These are phyloP conservation scores for Dichotomopilus funicola DNA, from an alignment of 2,329 filamentous ascomycete genomes.

Conservation along the genomic window DNA sequence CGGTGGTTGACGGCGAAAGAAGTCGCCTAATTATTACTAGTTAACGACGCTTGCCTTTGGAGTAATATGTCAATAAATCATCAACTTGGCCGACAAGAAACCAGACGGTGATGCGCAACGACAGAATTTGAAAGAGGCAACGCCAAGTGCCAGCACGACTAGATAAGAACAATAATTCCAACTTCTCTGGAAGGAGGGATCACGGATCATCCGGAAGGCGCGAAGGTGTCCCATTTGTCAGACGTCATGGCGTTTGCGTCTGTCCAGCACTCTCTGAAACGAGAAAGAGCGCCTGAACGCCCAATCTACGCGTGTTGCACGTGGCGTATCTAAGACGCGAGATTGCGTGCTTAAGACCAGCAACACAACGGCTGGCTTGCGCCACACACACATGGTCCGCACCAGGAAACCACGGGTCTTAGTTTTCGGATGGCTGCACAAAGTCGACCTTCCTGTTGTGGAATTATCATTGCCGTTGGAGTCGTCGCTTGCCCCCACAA, in stretches of 20 bases:
- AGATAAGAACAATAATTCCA: not conserved
- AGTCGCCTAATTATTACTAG: too few species aligned
- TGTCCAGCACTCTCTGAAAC: not conserved
- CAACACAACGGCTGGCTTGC: not conserved
- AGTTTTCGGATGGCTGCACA: too few species aligned
- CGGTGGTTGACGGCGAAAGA: not conserved
- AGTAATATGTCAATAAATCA: too few species aligned
- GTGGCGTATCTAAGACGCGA: conserved; percentile 4
- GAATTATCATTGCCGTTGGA: too few species aligned
- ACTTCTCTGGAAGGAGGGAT: not conserved
- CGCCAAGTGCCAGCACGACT: too few species aligned
- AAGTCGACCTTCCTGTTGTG: too few species aligned
- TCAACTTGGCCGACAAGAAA: too few species aligned
- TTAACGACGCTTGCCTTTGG: too few species aligned
- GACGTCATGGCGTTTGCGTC: not conserved
- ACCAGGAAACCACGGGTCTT: too few species aligned
- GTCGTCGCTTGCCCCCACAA: too few species aligned
- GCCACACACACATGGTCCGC: not conserved
- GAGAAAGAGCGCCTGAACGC: not conserved
- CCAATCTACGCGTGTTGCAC: not conserved
- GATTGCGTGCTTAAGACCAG: conserved; percentile 6
- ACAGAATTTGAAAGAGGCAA: too few species aligned
- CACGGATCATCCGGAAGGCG: not conserved
- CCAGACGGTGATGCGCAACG: too few species aligned
- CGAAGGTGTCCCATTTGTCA: not conserved